These are phyloP conservation scores for Amorphotheca resinae DNA, from an alignment of 495 filamentous ascomycete genomes.

Conservation along the genomic window DNA sequence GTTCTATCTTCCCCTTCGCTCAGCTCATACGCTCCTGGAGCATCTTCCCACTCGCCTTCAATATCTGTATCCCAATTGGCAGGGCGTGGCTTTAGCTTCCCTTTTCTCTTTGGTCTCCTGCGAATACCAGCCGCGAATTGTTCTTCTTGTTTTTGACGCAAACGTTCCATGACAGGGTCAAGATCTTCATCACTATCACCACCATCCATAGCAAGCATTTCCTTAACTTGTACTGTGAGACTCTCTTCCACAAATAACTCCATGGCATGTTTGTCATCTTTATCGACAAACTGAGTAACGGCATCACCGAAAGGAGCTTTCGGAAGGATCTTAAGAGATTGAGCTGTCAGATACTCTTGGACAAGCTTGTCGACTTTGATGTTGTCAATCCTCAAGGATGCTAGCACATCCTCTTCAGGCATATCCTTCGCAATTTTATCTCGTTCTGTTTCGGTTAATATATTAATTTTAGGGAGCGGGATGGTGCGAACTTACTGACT, in stretches of 20 bases:
- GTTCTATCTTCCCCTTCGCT: constrained; percentile 32
- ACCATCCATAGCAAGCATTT: constrained; percentile 56
- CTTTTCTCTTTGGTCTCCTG: constrained; percentile 41
- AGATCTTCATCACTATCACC: constrained; percentile 49
- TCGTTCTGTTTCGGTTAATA: constrained; percentile 8
- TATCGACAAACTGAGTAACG: constrained; percentile 84
- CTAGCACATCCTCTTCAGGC: constrained; percentile 46
- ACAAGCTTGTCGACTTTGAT: constrained; percentile 85
- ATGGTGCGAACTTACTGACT: constrained; percentile 8
- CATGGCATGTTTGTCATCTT: constrained; percentile 90
- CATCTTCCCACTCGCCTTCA: constrained; percentile 74
- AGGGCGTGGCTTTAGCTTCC: constrained; percentile 53
- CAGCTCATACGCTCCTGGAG: constrained; percentile 52
- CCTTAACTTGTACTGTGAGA: constrained; percentile 60
- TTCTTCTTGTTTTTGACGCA: constrained; percentile 57
- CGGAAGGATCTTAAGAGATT: constrained; percentile 81
- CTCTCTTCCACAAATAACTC: constrained; percentile 78
- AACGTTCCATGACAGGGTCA: constrained; percentile 55
- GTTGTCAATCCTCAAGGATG: constrained; percentile 49
- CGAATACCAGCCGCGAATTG: constrained; percentile 55
- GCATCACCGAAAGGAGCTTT: constrained; percentile 88
- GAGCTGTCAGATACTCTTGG: constrained; percentile 67
- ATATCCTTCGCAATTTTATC: constrained; percentile 31
- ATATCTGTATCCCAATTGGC: constrained; percentile 76
- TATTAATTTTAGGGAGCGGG: neutral